phyloP scores from a whole-genome alignment of 768 basidiomycete genomes.

The Boletus rubescentipes region DNA sequence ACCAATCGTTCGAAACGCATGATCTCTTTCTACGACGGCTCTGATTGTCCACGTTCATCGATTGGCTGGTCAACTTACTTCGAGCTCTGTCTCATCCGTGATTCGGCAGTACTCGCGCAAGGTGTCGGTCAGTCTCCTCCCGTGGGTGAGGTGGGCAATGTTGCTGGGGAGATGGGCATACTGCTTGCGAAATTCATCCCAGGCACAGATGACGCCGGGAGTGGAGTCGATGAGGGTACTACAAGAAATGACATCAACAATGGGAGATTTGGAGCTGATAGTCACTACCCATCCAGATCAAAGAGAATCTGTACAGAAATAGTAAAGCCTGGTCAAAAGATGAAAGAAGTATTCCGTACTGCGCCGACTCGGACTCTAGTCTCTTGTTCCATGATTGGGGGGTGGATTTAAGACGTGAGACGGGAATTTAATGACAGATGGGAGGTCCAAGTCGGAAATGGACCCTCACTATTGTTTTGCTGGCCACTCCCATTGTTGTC shows the following conservation, averaged over 20 bases:
- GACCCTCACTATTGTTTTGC: too few species aligned
- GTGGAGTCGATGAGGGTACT: slow-evolving; percentile 83
- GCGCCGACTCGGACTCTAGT: slow-evolving; percentile 46
- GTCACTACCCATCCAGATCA: slow-evolving; percentile 65
- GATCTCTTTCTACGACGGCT: slow-evolving; percentile 53
- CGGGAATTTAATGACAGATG: too few species aligned
- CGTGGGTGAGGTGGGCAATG: slow-evolving; percentile 66
- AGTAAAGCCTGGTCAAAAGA: neutral
- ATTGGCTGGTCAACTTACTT: slow-evolving; percentile 40
- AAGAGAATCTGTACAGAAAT: slow-evolving; percentile 52
- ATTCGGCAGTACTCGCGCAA: slow-evolving; percentile 67
- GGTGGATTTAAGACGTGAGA: neutral
- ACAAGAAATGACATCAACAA: slow-evolving; percentile 9
- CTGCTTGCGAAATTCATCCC: slow-evolving; percentile 66
- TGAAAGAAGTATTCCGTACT: slow-evolving; percentile 35
- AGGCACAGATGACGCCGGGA: slow-evolving; percentile 76
- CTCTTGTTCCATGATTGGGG: slow-evolving; percentile 16
- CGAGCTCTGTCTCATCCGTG: slow-evolving; percentile 51
- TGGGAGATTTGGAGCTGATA: neutral
- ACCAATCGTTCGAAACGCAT: slow-evolving; percentile 79
- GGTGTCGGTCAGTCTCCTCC: slow-evolving; percentile 74
- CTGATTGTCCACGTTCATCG: neutral
- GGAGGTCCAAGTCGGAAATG: too few species aligned
- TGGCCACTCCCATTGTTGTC: too few species aligned
- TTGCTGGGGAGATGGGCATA: slow-evolving; percentile 53